Evolutionary conservation across 345 rosid genomes (phyloP).

Genomic region (Xanthoceras sorbifolium): DNA sequence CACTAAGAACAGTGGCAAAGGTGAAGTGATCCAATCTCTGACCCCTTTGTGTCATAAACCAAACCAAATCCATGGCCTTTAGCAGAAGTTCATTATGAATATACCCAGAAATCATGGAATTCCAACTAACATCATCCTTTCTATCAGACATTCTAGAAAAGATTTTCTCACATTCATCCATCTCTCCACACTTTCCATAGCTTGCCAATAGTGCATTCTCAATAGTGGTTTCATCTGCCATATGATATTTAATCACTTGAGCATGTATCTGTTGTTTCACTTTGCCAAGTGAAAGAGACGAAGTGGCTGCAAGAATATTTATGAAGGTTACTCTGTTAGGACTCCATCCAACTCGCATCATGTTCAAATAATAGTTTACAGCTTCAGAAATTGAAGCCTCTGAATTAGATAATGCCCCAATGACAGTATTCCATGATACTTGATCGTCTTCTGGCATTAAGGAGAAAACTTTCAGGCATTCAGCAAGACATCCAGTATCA

Average conservation of each 20-base stretch:
- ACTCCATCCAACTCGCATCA: conserved; percentile 64
- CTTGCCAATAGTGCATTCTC: conserved; percentile 86
- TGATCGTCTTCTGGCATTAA: conserved; percentile 73
- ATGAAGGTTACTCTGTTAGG: conserved; percentile 72
- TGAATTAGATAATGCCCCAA: conserved; percentile 73
- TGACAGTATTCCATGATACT: conserved; percentile 87
- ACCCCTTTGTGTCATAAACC: conserved; percentile 76
- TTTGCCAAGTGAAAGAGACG: conserved; percentile 52
- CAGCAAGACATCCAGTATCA: conserved; percentile 50
- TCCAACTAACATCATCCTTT: conserved; percentile 84
- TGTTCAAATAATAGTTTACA: conserved; percentile 50
- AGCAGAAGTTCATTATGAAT: conserved; percentile 67
- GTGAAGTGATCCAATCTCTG: conserved; percentile 73
- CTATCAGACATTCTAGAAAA: conserved; percentile 77
- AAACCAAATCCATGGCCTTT: conserved; percentile 82
- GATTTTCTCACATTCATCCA: conserved; percentile 71
- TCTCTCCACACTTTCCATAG: conserved; percentile 85
- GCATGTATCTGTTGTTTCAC: conserved; percentile 71
- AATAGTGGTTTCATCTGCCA: conserved; percentile 50
- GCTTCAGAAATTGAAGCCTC: conserved; percentile 54
- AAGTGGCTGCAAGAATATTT: conserved; percentile 63
- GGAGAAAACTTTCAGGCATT: conserved; percentile 60
- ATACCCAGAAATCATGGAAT: conserved; percentile 89
- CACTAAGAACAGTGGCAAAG: conserved; percentile 93
- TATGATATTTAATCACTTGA: conserved; percentile 51